Base-by-base conservation (phyloP, 306 rosid species). In the Quercus engelmannii region DNA sequence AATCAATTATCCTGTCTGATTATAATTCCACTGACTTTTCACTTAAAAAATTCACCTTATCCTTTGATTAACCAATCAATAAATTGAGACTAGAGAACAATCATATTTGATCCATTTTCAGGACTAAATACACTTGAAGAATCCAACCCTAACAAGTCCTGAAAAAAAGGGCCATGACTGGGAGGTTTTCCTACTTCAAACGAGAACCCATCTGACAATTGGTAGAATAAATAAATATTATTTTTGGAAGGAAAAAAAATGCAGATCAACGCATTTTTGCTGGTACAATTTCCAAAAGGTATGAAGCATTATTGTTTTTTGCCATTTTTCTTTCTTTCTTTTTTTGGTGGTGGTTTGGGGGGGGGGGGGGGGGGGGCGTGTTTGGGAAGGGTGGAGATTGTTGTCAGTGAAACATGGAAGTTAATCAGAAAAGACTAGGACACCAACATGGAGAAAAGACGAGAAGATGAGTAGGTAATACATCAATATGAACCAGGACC, bases 281-380 rank as follows among this genome's bases (percentile, higher is more conserved):
- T 56, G 2, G 62, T 56, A 21, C 6, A 64, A 5, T 26, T 30
- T 64, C 20, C 19, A 12, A 64, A 64, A 64, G n/a, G 9, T 13
- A 28, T 30, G 71, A n/a, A 64, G 4, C 46, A 64, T 64, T 64
- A 7, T 38, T 38, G 46, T 38, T 38, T 7, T 38, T 38, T 38
- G 11, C 10, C 43, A 38, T 38, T 38, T 38, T 38, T 7, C 10
- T 38, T 38, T 38, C 14, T 64, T 64, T 25, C 4, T 13, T 5
- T 30, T 1, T 25, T 26, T 7, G n/a, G 70, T 17, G 26, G 26
- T 25, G 26, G 26, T 31, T 31, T 0, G 6, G 38, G 41, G 8
- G 8, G 0, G 41, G 9, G 2, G 10, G 43, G 2, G 10, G 0
- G 0, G 8, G 2, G 2, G 8, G 38, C 0, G 38, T 0, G 5